Percentiles rank a stretch among this genome's conserved stretches.
Evolutionary conservation across 176 grass and related monocot genomes (phyloP).

Genomic region (Alopecurus myosuroides): DNA sequence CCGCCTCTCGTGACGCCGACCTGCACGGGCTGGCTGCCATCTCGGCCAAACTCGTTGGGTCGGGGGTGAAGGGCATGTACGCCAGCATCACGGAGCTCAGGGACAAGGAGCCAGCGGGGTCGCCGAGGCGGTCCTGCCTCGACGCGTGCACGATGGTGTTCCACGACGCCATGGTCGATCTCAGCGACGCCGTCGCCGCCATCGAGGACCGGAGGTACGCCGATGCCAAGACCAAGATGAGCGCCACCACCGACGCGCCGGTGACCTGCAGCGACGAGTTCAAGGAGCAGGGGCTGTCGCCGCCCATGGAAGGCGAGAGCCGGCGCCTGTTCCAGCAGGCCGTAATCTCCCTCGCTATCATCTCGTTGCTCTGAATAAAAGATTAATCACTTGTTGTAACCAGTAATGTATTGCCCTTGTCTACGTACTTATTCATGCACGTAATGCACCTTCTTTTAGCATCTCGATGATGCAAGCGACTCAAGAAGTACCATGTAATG

Average conservation of each 20-base stretch:
- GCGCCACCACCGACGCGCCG: constrained; percentile 39
- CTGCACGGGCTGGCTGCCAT: constrained; percentile 27
- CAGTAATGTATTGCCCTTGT: neutral
- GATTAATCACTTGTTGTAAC: neutral
- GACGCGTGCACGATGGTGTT: constrained; percentile 35
- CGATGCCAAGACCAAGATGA: constrained; percentile 55
- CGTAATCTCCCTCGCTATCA: constrained; percentile 59
- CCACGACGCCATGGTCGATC: constrained; percentile 12
- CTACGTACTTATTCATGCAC: too few relatives aligned
- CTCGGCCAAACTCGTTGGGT: constrained; percentile 14
- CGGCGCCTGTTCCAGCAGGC: constrained; percentile 30
- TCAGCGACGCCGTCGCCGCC: constrained; percentile 15
- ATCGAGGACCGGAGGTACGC: constrained; percentile 18
- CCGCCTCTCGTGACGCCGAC: neutral
- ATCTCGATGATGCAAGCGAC: too few relatives aligned
- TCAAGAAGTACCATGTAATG: too few relatives aligned
- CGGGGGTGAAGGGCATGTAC: neutral
- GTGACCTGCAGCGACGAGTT: constrained; percentile 49
- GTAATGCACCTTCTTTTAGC: too few relatives aligned
- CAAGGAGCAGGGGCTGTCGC: constrained; percentile 16
- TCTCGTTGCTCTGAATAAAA: neutral
- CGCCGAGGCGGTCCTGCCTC: constrained; percentile 16
- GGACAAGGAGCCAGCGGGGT: neutral
- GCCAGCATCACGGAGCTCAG: constrained; percentile 2
- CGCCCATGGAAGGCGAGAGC: constrained; percentile 35